phyloP scores from a whole-genome alignment of 2,329 filamentous ascomycete species.

The Tolypocladium tundrense region DNA sequence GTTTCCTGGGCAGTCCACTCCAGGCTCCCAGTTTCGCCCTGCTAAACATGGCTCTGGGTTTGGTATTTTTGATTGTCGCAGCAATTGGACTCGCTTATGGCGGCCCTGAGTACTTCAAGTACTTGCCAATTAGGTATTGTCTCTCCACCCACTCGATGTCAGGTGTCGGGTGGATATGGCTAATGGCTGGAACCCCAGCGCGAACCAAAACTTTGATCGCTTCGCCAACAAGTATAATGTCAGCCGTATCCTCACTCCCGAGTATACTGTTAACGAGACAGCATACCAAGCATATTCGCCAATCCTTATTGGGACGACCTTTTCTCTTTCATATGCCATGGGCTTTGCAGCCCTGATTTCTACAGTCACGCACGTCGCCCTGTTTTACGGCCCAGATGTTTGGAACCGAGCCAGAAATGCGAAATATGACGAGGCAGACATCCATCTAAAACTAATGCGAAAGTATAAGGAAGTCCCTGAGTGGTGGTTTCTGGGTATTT shows the following conservation, averaged over 20 bases:
- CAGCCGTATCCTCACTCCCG: conserved; percentile 38
- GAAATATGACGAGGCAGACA: conserved; percentile 32
- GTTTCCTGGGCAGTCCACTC: conserved; percentile 45
- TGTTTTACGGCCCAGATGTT: conserved; percentile 44
- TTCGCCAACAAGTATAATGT: conserved; percentile 46
- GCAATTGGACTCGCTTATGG: conserved; percentile 43
- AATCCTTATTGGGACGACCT: conserved; percentile 42
- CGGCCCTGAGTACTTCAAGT: conserved; percentile 39
- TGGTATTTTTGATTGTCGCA: conserved; percentile 38
- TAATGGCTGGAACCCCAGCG: conserved; percentile 24
- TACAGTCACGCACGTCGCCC: conserved; percentile 37
- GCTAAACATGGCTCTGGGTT: conserved; percentile 44
- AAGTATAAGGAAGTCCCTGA: conserved; percentile 44
- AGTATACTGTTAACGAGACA: conserved; percentile 41
- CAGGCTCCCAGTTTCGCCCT: conserved; percentile 51
- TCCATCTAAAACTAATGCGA: conserved; percentile 45
- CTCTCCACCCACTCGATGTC: not conserved
- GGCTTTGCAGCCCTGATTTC: conserved; percentile 46
- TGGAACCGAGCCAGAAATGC: conserved; percentile 18
- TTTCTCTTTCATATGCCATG: conserved; percentile 44
- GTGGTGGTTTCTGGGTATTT: conserved; percentile 44
- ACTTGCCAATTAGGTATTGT: conserved; percentile 34
- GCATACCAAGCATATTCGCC: conserved; percentile 50
- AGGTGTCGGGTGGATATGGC: not conserved
- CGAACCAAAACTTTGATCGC: conserved; percentile 49